A percentile compares a stretch with the other conserved stretches of the same genome.
phyloP scores from a whole-genome alignment of 1,139 yeast genomes.

The Sugiyamaella neomexicana region DNA sequence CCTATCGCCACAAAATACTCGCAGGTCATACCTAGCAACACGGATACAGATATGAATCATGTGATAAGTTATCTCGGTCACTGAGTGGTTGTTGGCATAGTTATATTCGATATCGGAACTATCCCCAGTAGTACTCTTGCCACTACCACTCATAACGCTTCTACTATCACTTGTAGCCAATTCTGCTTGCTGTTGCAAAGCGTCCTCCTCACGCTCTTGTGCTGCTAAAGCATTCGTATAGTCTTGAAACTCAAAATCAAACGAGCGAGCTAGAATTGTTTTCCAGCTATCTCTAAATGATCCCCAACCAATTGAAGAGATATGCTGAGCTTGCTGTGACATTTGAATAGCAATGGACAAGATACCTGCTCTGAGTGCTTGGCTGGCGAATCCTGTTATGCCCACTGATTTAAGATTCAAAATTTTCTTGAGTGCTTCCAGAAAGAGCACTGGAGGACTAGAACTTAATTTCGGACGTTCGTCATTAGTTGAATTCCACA shows the following conservation, averaged over 20 bases:
- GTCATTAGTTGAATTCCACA: constrained; percentile 59
- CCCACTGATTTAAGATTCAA: constrained; percentile 54
- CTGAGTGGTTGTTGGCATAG: constrained; percentile 12
- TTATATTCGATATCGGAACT: neutral
- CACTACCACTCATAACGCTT: constrained; percentile 7
- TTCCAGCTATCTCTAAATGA: constrained; percentile 15
- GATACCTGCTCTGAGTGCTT: constrained; percentile 67
- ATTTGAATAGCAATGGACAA: constrained; percentile 68
- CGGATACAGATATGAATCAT: constrained; percentile 10
- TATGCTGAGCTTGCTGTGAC: constrained; percentile 69
- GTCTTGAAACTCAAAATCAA: constrained; percentile 7
- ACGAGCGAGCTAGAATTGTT: constrained; percentile 11
- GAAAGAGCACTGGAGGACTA: constrained; percentile 43
- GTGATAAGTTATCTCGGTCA: constrained; percentile 9
- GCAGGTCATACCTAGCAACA: constrained; percentile 10
- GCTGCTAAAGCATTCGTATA: neutral
- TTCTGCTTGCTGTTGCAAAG: neutral
- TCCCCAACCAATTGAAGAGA: constrained; percentile 47
- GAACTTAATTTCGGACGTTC: constrained; percentile 30
- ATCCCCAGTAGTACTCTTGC: neutral
- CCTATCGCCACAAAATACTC: constrained; percentile 44
- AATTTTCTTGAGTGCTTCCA: constrained; percentile 56
- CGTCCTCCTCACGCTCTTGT: constrained; percentile 1
- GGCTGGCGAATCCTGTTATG: constrained; percentile 58
- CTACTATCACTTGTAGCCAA: neutral